Conservation (phyloP, 768 basidiomycete genomes). For the Phylloporus sp. region DNA sequence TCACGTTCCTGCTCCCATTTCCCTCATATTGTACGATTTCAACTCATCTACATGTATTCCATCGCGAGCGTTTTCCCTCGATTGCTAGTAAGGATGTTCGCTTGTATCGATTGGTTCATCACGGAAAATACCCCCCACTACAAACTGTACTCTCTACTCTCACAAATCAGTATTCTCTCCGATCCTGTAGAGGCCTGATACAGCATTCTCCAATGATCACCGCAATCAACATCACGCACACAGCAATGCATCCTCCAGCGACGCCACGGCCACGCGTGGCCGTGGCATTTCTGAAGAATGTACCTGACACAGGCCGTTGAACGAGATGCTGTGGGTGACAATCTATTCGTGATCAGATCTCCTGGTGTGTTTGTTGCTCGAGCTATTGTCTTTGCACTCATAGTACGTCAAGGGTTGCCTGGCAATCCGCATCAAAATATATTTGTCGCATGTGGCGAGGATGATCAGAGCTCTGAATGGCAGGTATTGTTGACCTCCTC, state of each 20-base stretch:
- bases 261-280: conserved; percentile 14
- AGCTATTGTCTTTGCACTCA: conserved; percentile 5
- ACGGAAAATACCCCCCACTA: conserved; percentile 20
- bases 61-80: conserved; percentile 4
- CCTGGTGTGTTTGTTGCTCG: no score
- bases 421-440: conserved; percentile 22
- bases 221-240: neutral
- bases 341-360: no score
- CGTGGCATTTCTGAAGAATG: neutral
- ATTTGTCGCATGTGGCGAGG: conserved; percentile 1
- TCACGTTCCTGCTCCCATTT: neutral
- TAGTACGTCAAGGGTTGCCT: conserved; percentile 25
- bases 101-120: conserved; percentile 12
- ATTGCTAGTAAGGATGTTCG: conserved; percentile 23
- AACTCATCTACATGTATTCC: conserved; percentile 8
- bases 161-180: neutral
- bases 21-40: conserved; percentile 10
- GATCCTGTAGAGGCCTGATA: neutral
- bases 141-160: conserved; percentile 21
- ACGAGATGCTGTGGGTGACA: conserved; percentile 15
- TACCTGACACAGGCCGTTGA: neutral
- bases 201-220: conserved; percentile 3
- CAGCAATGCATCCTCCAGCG: conserved; percentile 2
- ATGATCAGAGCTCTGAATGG: conserved; percentile 4
- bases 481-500: neutral